A percentile compares a stretch with the other conserved stretches of the same genome.
phyloP scores from a whole-genome alignment of 2,329 filamentous ascomycete genomes.

The Geosmithia putterillii region DNA sequence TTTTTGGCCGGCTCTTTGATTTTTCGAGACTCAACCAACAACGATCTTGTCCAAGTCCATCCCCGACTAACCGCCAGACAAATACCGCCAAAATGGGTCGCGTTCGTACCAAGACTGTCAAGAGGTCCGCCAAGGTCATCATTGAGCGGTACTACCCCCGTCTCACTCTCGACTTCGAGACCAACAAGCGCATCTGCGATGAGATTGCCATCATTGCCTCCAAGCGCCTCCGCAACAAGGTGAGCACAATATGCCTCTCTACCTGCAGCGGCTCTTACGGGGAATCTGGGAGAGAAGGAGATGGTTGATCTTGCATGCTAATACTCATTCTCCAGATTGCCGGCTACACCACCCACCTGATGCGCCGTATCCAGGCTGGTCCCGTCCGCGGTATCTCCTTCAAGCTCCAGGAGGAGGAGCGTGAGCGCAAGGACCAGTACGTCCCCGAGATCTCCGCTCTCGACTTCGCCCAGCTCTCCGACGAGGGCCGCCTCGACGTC shows the following conservation, averaged over 20 bases:
- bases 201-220: conserved; percentile 99
- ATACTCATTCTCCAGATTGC: conserved; percentile 53
- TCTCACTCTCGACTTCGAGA: conserved; percentile 99
- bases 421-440: conserved; percentile 99
- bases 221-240: conserved; percentile 99
- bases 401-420: conserved; percentile 99
- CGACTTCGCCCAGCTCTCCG: conserved; percentile 91
- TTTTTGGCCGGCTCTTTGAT: not conserved
- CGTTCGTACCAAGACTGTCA: conserved; percentile 59
- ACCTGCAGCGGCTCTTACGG: not conserved
- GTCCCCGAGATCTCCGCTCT: conserved; percentile 97
- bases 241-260: conserved; percentile 24
- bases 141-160: conserved; percentile 98
- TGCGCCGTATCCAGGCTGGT: conserved; percentile 99
- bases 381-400: conserved; percentile 99
- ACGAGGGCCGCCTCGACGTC: conserved; percentile 87
- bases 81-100: conserved; percentile 55
- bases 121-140: conserved; percentile 93
- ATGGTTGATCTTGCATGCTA: not conserved
- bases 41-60: not conserved
- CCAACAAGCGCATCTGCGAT: conserved; percentile 99
- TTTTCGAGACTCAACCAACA: not conserved
- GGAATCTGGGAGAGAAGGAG: not conserved
- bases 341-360: conserved; percentile 95
- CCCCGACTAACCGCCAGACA: conserved; percentile 13